These are phyloP conservation scores for Ogataea ramenticola DNA, from an alignment of 805 yeast species.

Conservation along the genomic window DNA sequence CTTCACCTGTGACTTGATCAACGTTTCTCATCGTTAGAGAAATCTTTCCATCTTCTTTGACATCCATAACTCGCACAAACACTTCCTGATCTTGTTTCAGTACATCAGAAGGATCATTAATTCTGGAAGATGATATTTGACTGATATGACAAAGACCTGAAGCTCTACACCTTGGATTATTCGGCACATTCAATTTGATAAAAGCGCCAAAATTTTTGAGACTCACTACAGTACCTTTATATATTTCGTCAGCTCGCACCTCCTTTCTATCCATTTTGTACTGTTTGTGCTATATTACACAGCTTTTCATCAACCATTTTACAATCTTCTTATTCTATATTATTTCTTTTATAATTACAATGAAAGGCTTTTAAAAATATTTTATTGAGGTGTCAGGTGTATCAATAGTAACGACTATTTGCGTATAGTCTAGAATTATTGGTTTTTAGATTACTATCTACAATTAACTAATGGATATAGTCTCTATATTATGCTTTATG, in stretches of 20 bases:
- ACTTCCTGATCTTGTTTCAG: slow-evolving; percentile 53
- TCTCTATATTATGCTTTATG: not conserved
- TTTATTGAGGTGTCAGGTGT: no score
- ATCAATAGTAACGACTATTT: no score
- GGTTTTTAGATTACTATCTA: no score
- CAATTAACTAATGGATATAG: not conserved
- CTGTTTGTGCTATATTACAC: not conserved
- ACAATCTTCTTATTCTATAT: no score
- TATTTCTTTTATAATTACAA: no score
- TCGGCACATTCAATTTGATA: slow-evolving; percentile 37
- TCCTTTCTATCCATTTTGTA: slow-evolving; percentile 2
- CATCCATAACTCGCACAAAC: slow-evolving; percentile 47
- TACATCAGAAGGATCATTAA: slow-evolving; percentile 53
- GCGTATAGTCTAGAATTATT: no score
- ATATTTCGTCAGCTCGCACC: slow-evolving; percentile 39
- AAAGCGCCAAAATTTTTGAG: slow-evolving; percentile 75
- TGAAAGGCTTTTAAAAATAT: no score
- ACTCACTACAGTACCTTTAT: slow-evolving; percentile 54
- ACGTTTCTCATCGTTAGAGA: slow-evolving; percentile 63
- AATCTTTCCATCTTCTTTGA: slow-evolving; percentile 37
- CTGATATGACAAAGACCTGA: slow-evolving; percentile 79
- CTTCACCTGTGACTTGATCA: slow-evolving; percentile 62
- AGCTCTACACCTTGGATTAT: slow-evolving; percentile 9
- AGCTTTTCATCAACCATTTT: not conserved
- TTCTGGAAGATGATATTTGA: slow-evolving; percentile 39